phyloP scores from a whole-genome alignment of 306 rosid species.

The Glycine soja region DNA sequence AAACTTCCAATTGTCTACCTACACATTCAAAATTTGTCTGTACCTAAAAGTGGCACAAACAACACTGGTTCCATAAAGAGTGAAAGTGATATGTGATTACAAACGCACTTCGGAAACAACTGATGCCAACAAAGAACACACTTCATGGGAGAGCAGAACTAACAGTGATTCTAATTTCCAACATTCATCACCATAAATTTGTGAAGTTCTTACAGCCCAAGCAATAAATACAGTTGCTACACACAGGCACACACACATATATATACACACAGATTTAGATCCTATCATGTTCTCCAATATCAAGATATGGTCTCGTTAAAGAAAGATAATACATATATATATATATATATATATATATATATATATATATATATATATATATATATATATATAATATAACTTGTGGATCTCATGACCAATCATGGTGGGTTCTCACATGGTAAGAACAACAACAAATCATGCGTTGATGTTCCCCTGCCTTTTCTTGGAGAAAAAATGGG shows the following conservation, averaged over 20 bases:
- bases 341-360: no score
- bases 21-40: not conserved
- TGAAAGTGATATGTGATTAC: slow-evolving; percentile 36
- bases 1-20: slow-evolving; percentile 12
- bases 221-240: slow-evolving; percentile 37
- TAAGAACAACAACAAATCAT: slow-evolving; percentile 14
- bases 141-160: slow-evolving; percentile 29
- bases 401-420: not conserved
- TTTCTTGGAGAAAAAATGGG: slow-evolving; percentile 1
- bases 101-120: slow-evolving; percentile 38
- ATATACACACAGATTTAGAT: not conserved
- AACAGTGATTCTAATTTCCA: slow-evolving; percentile 23
- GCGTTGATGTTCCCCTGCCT: not conserved
- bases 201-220: slow-evolving; percentile 29
- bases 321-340: not conserved
- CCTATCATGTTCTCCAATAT: slow-evolving; percentile 7
- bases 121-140: slow-evolving; percentile 40
- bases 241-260: slow-evolving; percentile 3
- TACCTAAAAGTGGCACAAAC: slow-evolving; percentile 24
- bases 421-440: slow-evolving; percentile 17
- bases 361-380: no score
- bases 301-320: not conserved
- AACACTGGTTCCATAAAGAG: not conserved
- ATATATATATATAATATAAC: no score
- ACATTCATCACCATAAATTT: slow-evolving; percentile 33